These are phyloP conservation scores for Astrothelium subdiscretum DNA, from an alignment of 495 filamentous ascomycete species.

Conservation along the genomic window DNA sequence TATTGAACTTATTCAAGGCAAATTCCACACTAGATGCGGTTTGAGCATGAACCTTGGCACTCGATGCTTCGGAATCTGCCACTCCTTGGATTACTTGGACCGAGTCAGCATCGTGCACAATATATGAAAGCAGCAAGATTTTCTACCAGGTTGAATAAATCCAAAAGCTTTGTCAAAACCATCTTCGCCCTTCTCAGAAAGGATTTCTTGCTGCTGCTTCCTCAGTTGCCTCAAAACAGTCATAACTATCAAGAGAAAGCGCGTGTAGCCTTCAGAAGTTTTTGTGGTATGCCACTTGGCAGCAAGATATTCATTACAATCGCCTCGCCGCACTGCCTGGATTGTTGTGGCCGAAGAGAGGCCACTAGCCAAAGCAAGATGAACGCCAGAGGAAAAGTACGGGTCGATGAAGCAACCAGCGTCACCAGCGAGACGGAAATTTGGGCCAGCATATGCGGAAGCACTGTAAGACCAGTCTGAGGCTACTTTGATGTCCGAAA, in stretches of 20 bases:
- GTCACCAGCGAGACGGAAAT: conserved; percentile 30
- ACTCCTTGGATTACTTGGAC: neutral
- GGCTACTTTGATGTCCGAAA: conserved; percentile 29
- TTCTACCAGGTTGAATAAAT: neutral
- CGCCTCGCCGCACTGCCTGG: neutral
- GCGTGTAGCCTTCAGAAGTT: neutral
- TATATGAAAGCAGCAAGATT: neutral
- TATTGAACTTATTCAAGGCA: neutral
- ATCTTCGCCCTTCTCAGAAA: neutral
- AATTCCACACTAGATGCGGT: neutral
- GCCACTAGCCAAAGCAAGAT: neutral
- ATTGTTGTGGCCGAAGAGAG: neutral
- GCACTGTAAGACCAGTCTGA: conserved; percentile 38
- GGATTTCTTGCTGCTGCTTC: neutral
- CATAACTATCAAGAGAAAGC: neutral
- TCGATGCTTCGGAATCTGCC: neutral
- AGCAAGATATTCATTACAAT: neutral
- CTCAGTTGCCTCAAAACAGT: neutral
- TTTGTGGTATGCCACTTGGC: neutral
- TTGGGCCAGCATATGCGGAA: conserved; percentile 27
- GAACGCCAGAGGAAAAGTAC: conserved; percentile 30
- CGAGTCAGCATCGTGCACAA: neutral
- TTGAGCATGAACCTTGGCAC: neutral
- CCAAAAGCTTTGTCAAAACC: neutral
- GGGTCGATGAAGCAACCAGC: conserved; percentile 37